Conservation (phyloP, 306 rosid species). For the Arachis hypogaea region DNA sequence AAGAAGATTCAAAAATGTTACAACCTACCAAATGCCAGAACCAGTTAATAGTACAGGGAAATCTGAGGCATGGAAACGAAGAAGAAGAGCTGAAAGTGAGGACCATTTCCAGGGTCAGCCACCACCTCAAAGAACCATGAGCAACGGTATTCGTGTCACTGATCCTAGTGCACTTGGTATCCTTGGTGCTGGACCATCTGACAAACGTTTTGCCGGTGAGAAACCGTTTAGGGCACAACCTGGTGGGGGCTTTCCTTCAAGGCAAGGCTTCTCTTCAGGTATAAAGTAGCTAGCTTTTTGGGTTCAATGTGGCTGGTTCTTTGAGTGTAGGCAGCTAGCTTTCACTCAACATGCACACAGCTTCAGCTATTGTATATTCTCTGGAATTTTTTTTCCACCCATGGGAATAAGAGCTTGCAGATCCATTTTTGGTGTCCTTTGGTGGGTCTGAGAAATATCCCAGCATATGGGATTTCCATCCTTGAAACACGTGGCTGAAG, state of each 20-base stretch:
- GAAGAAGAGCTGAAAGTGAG: conserved; percentile 77
- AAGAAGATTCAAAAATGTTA: conserved; percentile 59
- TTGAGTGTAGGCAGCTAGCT: conserved; percentile 49
- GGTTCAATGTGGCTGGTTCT: conserved; percentile 46
- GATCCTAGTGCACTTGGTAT: conserved; percentile 88
- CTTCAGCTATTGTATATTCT: conserved; percentile 67
- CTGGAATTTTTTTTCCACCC: conserved; percentile 66
- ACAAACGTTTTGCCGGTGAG: conserved; percentile 62
- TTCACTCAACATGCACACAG: conserved; percentile 42
- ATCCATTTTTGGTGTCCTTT: conserved; percentile 48
- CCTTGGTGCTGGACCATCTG: conserved; percentile 97
- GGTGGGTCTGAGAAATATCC: conserved; percentile 49
- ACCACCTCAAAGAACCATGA: conserved; percentile 61
- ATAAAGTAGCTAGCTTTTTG: conserved; percentile 48
- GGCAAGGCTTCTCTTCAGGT: conserved; percentile 66
- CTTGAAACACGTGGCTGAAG: conserved; percentile 55
- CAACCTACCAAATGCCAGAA: conserved; percentile 57
- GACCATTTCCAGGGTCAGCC: conserved; percentile 63
- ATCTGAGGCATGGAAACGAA: conserved; percentile 86
- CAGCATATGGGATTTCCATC: conserved; percentile 47
- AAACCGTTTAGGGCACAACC: conserved; percentile 72
- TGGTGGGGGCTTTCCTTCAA: conserved; percentile 69
- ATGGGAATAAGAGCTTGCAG: conserved; percentile 69
- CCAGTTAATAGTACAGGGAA: conserved; percentile 68
- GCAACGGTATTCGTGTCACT: conserved; percentile 56